Evolutionary conservation across 495 filamentous ascomycete genomes (phyloP), one percentile per base, ranked within the genome.

Genomic region (Hypoxylon fragiforme): DNA sequence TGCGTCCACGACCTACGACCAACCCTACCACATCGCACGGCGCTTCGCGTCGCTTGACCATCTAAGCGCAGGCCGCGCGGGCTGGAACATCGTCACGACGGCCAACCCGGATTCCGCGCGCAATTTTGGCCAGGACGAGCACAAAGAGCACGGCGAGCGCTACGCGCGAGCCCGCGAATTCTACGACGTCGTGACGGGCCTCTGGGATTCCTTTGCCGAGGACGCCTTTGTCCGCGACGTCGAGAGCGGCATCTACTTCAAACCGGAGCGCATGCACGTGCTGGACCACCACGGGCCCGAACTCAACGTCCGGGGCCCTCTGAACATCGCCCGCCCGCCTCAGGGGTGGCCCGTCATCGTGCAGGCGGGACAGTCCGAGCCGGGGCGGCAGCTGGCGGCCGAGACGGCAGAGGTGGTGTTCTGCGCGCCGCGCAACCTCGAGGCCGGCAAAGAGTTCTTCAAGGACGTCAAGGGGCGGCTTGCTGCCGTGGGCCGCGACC

Each of bases 41-140:
- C 73, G 78, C 12, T 81, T 82, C 37, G 82, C 82, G 1, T 82
- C 80, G 0, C 65, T 86, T 12, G 83, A 85, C 56, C 82, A 86
- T 53, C 60, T 84, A 12, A 84, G 78, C 7, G 70, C 73, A 20
- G 84, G 81, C 2, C 75, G 83, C 13, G 68, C 83, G 7, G 83
- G 75, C 0, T 86, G 84, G 84, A 87, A 86, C 57, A 83, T 87
- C 16, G 82, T 86, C 21, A 85, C 83, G 1, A 79, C 74, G 0
- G 82, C 74, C 35, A 80, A 79, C 60, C 80, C 81, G 30, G 71
- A 78, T 3, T 74, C 80, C 5, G 74, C 78, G 44, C 77, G 77
- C 52, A 79, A 78, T 16, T 78, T 84, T 49, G 81, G 81, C 5
- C 47, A 76, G 14, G 77, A 81, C 14, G 72, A 65, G 32, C 77